Percentiles rank a stretch among this genome's conserved stretches.
phyloP scores from a whole-genome alignment of 2,329 filamentous ascomycete species.

The Fusarium buxicola region DNA sequence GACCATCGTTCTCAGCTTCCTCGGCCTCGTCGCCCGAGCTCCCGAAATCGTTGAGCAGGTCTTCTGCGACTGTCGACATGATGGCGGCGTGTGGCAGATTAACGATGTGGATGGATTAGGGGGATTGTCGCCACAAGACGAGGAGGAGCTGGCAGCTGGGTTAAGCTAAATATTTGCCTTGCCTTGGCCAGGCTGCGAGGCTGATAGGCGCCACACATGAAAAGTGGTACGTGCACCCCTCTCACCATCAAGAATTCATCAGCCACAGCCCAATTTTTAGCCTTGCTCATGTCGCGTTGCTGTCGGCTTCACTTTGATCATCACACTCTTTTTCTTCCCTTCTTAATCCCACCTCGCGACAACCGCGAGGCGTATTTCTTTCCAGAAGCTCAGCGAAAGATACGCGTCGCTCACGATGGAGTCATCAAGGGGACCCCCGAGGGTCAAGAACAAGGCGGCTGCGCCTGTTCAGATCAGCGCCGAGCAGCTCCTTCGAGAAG shows the following conservation, averaged over 20 bases:
- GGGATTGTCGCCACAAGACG: slow-evolving; percentile 31
- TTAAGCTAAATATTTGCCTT: slow-evolving; percentile 39
- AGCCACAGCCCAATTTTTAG: slow-evolving; percentile 43
- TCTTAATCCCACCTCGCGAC: neutral
- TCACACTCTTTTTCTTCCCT: slow-evolving; percentile 10
- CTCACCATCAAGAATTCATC: slow-evolving; percentile 13
- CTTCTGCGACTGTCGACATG: slow-evolving; percentile 94
- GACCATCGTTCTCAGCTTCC: slow-evolving; percentile 65
- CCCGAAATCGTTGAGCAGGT: slow-evolving; percentile 81
- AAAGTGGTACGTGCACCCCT: slow-evolving; percentile 24
- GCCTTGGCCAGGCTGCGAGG: slow-evolving; percentile 42
- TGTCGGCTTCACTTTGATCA: slow-evolving; percentile 27
- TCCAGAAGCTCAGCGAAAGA: neutral
- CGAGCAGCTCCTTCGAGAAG: slow-evolving; percentile 96
- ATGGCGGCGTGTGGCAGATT: slow-evolving; percentile 36
- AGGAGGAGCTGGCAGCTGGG: slow-evolving; percentile 10
- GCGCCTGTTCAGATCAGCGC: slow-evolving; percentile 93
- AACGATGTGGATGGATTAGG: slow-evolving; percentile 14
- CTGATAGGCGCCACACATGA: slow-evolving; percentile 41
- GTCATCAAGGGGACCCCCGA: slow-evolving; percentile 86
- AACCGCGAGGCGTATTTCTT: neutral
- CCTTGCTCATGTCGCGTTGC: slow-evolving; percentile 43
- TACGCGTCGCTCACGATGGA: slow-evolving; percentile 74
- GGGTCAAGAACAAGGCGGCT: slow-evolving; percentile 98
- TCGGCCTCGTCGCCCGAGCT: slow-evolving; percentile 79